phyloP scores from a whole-genome alignment of 768 basidiomycete genomes.

The Lactarius evosmus region DNA sequence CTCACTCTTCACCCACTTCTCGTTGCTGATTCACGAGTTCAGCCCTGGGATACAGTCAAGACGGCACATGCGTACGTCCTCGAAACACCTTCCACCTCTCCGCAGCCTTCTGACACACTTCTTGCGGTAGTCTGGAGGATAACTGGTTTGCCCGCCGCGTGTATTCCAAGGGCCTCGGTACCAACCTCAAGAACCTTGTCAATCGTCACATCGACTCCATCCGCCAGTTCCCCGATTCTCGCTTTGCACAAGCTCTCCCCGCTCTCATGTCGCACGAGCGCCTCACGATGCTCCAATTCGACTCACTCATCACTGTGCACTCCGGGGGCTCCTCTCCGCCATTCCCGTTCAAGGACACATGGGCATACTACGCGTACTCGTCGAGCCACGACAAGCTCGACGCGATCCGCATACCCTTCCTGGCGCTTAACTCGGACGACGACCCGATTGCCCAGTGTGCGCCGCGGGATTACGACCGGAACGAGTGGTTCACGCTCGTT shows the following conservation, averaged over 20 bases:
- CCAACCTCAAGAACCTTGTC: conserved; percentile 62
- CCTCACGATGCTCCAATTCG: conserved; percentile 56
- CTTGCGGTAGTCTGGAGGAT: conserved; percentile 46
- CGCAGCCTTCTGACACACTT: conserved; percentile 11
- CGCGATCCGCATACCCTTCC: conserved; percentile 65
- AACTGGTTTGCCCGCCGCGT: conserved; percentile 56
- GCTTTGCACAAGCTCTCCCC: conserved; percentile 47
- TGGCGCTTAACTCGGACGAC: conserved; percentile 76
- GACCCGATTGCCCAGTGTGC: conserved; percentile 76
- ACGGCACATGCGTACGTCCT: conserved; percentile 36
- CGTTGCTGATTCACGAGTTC: conserved; percentile 9
- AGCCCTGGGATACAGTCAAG: conserved; percentile 49
- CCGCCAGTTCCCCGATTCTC: conserved; percentile 47
- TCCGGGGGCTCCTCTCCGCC: conserved; percentile 56
- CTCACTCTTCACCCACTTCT: conserved; percentile 20
- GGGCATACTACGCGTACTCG: conserved; percentile 50
- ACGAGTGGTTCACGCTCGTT: conserved; percentile 56
- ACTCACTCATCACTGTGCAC: conserved; percentile 60
- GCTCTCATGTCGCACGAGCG: conserved; percentile 45
- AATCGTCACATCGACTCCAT: conserved; percentile 49
- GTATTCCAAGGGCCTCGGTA: conserved; percentile 79
- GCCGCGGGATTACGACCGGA: conserved; percentile 54
- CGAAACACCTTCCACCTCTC: neutral
- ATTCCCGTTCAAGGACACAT: conserved; percentile 46
- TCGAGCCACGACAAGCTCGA: conserved; percentile 63